phyloP scores from a whole-genome alignment of 208 protist species.

The Leishmania lainsoni region DNA sequence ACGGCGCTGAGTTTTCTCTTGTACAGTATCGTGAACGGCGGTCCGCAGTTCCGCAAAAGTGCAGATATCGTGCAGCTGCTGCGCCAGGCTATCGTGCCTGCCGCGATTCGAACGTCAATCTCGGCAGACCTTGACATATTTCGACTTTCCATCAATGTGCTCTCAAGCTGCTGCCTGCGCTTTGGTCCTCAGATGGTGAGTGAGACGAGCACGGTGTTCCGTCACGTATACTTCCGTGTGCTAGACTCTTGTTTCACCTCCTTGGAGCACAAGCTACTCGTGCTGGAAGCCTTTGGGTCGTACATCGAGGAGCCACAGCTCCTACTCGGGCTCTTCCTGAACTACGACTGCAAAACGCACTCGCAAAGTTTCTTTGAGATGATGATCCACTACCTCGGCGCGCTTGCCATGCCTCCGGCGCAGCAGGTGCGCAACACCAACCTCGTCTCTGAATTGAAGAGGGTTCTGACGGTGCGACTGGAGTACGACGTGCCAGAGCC shows the following conservation, averaged over 20 bases:
- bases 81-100: conserved; percentile 80
- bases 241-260: conserved; percentile 87
- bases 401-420: conserved; percentile 43
- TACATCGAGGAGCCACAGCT: conserved; percentile 95
- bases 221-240: conserved; percentile 92
- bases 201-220: conserved; percentile 94
- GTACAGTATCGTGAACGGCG: conserved; percentile 86
- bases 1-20: conserved; percentile 66
- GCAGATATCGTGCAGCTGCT: conserved; percentile 72
- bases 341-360: conserved; percentile 98
- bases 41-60: conserved; percentile 83
- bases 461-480: conserved; percentile 41
- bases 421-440: conserved; percentile 28
- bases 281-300: conserved; percentile 85
- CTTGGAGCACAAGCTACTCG: conserved; percentile 88
- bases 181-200: conserved; percentile 94
- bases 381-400: conserved; percentile 92
- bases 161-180: conserved; percentile 80
- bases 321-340: conserved; percentile 96
- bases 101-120: conserved; percentile 86
- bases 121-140: conserved; percentile 87
- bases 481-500: conserved; percentile 57
- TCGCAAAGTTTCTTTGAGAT: conserved; percentile 94
- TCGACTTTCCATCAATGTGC: conserved; percentile 90
- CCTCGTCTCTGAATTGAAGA: conserved; percentile 34